A percentile compares a stretch with the other conserved stretches of the same genome.
These are phyloP conservation scores for Pterulicium gracile DNA, from an alignment of 1,284 basidiomycete species.

Conservation along the genomic window DNA sequence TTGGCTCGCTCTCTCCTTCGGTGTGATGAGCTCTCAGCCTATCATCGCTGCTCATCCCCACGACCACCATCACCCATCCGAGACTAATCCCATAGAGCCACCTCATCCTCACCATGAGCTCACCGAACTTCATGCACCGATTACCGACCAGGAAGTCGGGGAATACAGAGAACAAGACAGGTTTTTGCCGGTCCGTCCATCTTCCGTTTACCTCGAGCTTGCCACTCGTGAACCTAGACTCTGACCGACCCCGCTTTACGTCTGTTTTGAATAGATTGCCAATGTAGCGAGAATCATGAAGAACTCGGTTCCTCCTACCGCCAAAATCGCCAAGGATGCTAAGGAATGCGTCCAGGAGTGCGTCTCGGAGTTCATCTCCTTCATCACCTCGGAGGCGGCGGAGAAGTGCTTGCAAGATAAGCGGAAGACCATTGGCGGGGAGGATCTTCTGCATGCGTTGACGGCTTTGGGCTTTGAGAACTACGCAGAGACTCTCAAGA, in stretches of 20 bases:
- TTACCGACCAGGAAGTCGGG: conserved; percentile 86
- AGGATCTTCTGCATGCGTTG: conserved; percentile 87
- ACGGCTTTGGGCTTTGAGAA: conserved; percentile 88
- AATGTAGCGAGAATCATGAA: conserved; percentile 97
- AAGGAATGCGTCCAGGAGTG: conserved; percentile 97
- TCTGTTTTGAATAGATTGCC: conserved; percentile 55
- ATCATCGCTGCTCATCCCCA: conserved; percentile 1
- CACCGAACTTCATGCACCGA: conserved; percentile 31
- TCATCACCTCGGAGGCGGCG: conserved; percentile 86
- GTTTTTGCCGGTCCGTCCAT: conserved; percentile 72
- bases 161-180: conserved; percentile 90
- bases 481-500: conserved; percentile 84
- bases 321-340: conserved; percentile 94
- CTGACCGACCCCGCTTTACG: neutral
- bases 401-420: conserved; percentile 54
- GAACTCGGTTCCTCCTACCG: conserved; percentile 75
- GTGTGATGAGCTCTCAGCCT: conserved; percentile 3
- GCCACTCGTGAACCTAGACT: neutral
- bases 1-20: neutral
- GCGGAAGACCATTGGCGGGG: conserved; percentile 81
- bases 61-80: conserved; percentile 1
- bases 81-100: neutral
- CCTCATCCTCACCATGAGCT: neutral
- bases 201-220: neutral
- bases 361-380: conserved; percentile 92